These are phyloP conservation scores for Ceratobasidium sp. DNA, from an alignment of 1,284 basidiomycete genomes.

Conservation along the genomic window DNA sequence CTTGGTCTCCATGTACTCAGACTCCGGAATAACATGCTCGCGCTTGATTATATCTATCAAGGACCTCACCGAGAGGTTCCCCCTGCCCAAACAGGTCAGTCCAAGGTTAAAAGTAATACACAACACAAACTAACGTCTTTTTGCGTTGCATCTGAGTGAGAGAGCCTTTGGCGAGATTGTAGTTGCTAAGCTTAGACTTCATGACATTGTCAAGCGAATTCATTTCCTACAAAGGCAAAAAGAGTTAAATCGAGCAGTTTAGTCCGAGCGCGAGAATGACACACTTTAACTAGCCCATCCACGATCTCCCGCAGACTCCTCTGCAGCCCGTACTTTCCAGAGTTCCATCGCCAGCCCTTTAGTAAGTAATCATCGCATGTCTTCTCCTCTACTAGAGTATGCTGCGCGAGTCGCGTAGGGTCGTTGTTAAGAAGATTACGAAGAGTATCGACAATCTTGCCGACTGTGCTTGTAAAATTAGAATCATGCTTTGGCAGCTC, in stretches of 20 bases:
- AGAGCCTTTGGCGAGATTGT: constrained; percentile 95
- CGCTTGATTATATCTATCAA: constrained; percentile 88
- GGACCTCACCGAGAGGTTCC: constrained; percentile 92
- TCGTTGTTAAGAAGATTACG: constrained; percentile 94
- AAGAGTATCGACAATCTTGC: constrained; percentile 95
- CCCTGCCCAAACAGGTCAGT: constrained; percentile 66
- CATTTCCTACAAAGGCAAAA: constrained; percentile 78
- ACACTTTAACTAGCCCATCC: constrained; percentile 85
- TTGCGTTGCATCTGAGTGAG: constrained; percentile 95
- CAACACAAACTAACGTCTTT: constrained; percentile 76
- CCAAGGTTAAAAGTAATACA: no score
- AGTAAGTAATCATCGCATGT: constrained; percentile 86
- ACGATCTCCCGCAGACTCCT: constrained; percentile 84
- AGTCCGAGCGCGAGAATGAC: constrained; percentile 47
- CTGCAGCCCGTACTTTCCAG: constrained; percentile 86
- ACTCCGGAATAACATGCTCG: constrained; percentile 86
- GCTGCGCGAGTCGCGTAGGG: constrained; percentile 83
- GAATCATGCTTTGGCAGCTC: constrained; percentile 92
- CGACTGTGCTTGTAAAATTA: constrained; percentile 89
- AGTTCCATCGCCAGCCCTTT: constrained; percentile 89
- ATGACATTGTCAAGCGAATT: constrained; percentile 89
- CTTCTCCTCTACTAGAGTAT: constrained; percentile 87
- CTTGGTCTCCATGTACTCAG: constrained; percentile 94
- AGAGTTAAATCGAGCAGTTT: not conserved
- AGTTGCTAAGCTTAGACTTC: constrained; percentile 91